Conservation (phyloP, 345 rosid genomes). For the Linum tenue region DNA sequence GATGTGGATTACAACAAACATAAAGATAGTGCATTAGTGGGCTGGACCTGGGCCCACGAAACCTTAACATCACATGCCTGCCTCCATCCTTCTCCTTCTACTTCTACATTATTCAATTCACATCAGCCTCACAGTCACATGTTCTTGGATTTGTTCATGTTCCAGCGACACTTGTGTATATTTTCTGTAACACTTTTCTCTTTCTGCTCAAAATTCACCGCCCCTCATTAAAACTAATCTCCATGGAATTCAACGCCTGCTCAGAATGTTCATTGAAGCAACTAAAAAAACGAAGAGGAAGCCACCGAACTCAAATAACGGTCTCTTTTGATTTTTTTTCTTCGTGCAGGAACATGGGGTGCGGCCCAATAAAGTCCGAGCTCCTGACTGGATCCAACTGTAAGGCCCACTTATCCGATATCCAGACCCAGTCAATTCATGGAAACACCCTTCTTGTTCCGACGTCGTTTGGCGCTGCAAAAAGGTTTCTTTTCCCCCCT, state of each 20-base stretch:
- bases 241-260: background rate
- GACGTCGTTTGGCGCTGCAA: slow-evolving; percentile 33
- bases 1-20: slow-evolving; percentile 10
- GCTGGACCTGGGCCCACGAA: slow-evolving; percentile 1
- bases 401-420: slow-evolving; percentile 9
- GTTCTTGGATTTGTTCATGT: no score
- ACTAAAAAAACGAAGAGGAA: background rate
- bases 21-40: slow-evolving; percentile 11
- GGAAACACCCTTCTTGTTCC: slow-evolving; percentile 25
- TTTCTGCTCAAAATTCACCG: slow-evolving; percentile 53
- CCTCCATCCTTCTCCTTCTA: no score
- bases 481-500: slow-evolving; percentile 5
- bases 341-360: background rate
- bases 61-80: no score
- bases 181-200: slow-evolving; percentile 42
- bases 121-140: no score
- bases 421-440: slow-evolving; percentile 11
- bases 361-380: background rate
- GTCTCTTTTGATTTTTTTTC: slow-evolving; percentile 11
- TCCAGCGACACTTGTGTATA: slow-evolving; percentile 30
- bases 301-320: slow-evolving; percentile 19
- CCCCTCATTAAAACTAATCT: slow-evolving; percentile 10
- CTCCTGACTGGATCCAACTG: slow-evolving; percentile 3
- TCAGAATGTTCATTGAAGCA: background rate
- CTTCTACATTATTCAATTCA: no score